Conservation (phyloP, 2,329 filamentous ascomycete genomes). For the Xylariaceae sp. region DNA sequence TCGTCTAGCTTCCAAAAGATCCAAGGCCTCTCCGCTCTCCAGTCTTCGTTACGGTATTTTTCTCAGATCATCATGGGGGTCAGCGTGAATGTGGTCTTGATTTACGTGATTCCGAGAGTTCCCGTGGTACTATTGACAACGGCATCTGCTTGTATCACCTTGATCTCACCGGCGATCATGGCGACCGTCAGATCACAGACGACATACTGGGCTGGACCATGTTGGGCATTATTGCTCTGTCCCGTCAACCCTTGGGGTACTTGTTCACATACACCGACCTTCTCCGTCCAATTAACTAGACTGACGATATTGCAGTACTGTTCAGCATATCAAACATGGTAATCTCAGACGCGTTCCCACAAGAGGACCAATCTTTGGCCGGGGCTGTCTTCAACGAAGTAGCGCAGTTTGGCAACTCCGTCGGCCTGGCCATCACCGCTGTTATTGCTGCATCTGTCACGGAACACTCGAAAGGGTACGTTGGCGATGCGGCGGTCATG, state of each 20-base stretch:
- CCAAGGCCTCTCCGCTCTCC: constrained; percentile 42
- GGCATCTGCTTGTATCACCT: neutral
- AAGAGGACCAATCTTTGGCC: constrained; percentile 53
- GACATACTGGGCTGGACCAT: no score
- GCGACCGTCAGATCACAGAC: no score
- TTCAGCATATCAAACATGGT: constrained; percentile 54
- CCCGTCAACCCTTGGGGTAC: no score
- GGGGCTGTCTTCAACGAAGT: constrained; percentile 60
- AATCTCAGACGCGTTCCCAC: constrained; percentile 50
- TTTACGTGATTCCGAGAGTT: neutral
- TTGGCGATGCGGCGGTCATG: neutral
- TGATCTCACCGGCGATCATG: no score
- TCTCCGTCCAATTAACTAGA: no score
- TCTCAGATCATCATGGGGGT: neutral
- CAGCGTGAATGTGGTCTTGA: neutral
- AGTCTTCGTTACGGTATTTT: constrained; percentile 15
- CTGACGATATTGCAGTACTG: no score
- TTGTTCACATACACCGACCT: no score
- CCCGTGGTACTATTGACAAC: neutral
- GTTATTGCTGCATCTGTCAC: constrained; percentile 4
- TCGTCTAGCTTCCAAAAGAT: constrained; percentile 33
- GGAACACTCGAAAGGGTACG: neutral
- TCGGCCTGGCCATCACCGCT: constrained; percentile 5
- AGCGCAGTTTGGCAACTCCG: constrained; percentile 45
- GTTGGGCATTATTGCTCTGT: no score